A percentile compares a stretch with the other conserved stretches of the same genome.
These are phyloP conservation scores for Bacterosira constricta DNA, from an alignment of 108 stramenopile genomes.

Conservation along the genomic window DNA sequence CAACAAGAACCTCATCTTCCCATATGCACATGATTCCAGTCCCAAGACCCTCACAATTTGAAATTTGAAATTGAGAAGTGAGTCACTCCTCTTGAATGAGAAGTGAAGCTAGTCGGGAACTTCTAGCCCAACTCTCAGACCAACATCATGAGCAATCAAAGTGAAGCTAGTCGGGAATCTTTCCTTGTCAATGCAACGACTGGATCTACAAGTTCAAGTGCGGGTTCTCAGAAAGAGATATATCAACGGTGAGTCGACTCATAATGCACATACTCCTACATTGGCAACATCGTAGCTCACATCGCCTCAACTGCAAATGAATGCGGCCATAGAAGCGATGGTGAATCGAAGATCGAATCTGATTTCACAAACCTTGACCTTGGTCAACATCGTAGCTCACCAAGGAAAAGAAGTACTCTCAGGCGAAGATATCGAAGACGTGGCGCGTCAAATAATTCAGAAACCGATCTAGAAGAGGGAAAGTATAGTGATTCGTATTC, in stretches of 20 bases:
- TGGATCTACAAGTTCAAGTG: slow-evolving; percentile 1
- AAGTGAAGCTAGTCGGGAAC: too few species aligned
- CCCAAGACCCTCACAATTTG: too few species aligned
- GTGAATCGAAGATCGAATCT: not conserved
- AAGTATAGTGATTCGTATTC: not conserved
- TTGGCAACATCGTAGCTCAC: too few species aligned
- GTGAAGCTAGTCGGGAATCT: slow-evolving; percentile 2
- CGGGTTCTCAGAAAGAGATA: not conserved
- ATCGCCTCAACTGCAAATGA: not conserved
- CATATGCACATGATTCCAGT: too few species aligned
- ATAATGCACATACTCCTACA: too few species aligned
- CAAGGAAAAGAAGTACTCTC: slow-evolving; percentile 5
- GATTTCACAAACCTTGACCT: not conserved
- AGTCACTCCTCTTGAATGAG: too few species aligned
- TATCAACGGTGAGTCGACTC: not conserved
- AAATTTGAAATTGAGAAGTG: too few species aligned
- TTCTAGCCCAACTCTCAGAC: too few species aligned
- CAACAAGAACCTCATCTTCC: too few species aligned
- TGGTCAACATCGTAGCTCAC: not conserved
- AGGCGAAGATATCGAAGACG: slow-evolving; percentile 25
- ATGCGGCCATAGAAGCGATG: not conserved
- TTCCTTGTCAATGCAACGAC: slow-evolving; percentile 27
- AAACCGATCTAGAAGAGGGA: slow-evolving; percentile 4
- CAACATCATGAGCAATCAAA: too few species aligned
- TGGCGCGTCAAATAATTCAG: not conserved